Evolutionary conservation across 257 asterid genomes (phyloP).

Genomic region (Petrea volubilis): DNA sequence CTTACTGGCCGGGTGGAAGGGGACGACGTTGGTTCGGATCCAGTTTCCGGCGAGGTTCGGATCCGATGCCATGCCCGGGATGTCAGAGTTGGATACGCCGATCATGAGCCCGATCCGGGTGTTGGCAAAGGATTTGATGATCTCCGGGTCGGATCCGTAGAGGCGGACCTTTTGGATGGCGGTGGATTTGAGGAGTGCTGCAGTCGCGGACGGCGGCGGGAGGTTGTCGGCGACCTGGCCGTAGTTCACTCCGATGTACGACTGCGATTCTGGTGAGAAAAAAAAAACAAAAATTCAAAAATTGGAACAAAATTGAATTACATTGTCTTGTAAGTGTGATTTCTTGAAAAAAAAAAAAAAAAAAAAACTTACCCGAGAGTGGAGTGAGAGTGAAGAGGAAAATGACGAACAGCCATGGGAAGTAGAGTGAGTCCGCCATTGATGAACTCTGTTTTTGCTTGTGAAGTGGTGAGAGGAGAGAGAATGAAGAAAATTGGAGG

Average conservation of each 20-base stretch:
- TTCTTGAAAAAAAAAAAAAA: conserved; percentile 10
- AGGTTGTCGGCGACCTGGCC: conserved; percentile 75
- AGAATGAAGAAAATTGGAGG: background rate
- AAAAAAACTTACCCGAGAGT: conserved; percentile 40
- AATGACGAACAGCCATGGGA: conserved; percentile 24
- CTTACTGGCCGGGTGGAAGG: conserved; percentile 62
- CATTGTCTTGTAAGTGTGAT: no score
- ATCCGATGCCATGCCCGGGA: conserved; percentile 63
- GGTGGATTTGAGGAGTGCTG: conserved; percentile 53
- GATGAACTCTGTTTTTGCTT: conserved; percentile 11
- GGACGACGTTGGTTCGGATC: conserved; percentile 48
- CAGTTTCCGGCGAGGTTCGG: conserved; percentile 49
- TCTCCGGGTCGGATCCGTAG: conserved; percentile 59
- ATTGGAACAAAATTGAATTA: no score
- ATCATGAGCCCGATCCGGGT: conserved; percentile 61
- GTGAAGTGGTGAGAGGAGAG: background rate
- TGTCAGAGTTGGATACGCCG: conserved; percentile 62
- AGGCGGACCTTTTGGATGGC: conserved; percentile 54
- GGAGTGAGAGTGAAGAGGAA: conserved; percentile 29
- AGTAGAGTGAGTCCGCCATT: conserved; percentile 31
- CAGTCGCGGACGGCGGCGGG: conserved; percentile 63
- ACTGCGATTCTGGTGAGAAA: conserved; percentile 44
- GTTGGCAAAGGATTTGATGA: conserved; percentile 60
- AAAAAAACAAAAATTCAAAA: background rate
- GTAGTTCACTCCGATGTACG: conserved; percentile 69